A percentile compares a stretch with the other conserved stretches of the same genome.
Conservation (phyloP, 1,284 basidiomycete genomes). For the Ganoderma lucidum region DNA sequence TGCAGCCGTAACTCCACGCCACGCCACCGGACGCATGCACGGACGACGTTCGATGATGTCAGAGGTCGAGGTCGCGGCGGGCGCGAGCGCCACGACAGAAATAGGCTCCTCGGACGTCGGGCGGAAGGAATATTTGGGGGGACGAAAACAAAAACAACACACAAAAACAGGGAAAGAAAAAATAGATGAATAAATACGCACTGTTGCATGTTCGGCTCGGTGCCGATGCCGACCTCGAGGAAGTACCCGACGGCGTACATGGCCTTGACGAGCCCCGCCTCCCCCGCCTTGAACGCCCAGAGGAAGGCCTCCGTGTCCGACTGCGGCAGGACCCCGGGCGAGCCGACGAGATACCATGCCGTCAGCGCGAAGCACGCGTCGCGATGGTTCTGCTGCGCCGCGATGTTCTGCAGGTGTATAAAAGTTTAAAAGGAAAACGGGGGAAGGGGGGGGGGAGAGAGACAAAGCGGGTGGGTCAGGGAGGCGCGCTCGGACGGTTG, state of each 20-base stretch:
- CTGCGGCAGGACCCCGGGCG: slow-evolving; percentile 96
- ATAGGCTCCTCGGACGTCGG: neutral
- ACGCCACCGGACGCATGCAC: neutral
- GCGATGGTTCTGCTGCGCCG: slow-evolving; percentile 95
- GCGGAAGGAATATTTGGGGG: neutral
- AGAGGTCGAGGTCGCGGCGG: neutral
- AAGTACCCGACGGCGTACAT: slow-evolving; percentile 99
- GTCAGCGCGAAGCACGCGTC: slow-evolving; percentile 99
- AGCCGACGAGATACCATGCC: slow-evolving; percentile 99
- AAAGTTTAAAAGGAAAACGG: slow-evolving; percentile 8
- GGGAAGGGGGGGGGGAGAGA: neutral
- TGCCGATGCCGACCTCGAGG: slow-evolving; percentile 92
- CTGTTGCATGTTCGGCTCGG: slow-evolving; percentile 72
- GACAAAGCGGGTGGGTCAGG: slow-evolving; percentile 12
- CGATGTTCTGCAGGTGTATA: slow-evolving; percentile 80
- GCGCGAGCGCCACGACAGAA: neutral
- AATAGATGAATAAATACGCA: slow-evolving; percentile 49
- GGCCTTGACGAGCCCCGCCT: slow-evolving; percentile 89
- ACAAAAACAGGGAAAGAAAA: neutral
- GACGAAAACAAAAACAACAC: too few relatives aligned
- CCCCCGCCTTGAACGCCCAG: slow-evolving; percentile 93
- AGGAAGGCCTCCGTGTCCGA: slow-evolving; percentile 98
- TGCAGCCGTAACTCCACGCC: neutral
- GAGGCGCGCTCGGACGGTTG: slow-evolving; percentile 15
- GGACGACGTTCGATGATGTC: neutral